Evolutionary conservation across 2,329 filamentous ascomycete species (phyloP).

Genomic region (Ascosphaera apis): DNA sequence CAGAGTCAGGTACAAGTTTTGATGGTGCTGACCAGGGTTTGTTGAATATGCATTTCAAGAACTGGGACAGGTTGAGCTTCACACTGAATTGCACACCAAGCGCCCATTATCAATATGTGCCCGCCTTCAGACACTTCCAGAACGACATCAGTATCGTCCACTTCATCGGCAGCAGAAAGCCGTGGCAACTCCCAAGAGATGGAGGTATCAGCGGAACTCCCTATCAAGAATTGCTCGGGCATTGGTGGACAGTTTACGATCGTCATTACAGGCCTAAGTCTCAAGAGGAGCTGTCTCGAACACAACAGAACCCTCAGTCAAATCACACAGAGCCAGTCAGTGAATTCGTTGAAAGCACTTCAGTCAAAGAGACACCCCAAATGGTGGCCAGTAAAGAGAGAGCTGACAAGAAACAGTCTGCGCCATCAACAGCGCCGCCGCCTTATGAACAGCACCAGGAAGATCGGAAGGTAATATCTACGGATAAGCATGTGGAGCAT

Average conservation of each 20-base stretch:
- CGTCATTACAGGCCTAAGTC: constrained; percentile 42
- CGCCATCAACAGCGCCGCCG: background rate
- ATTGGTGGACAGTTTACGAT: constrained; percentile 93
- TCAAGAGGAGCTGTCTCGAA: constrained; percentile 1
- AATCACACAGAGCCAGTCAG: background rate
- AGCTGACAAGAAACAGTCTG: background rate
- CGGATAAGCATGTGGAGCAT: background rate
- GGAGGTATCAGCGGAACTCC: constrained; percentile 15
- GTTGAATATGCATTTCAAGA: constrained; percentile 79
- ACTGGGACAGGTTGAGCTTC: constrained; percentile 75
- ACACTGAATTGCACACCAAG: constrained; percentile 94
- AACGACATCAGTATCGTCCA: constrained; percentile 75
- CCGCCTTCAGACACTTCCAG: constrained; percentile 83
- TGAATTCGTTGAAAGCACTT: background rate
- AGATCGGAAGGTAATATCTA: background rate
- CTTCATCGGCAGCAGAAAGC: constrained; percentile 82
- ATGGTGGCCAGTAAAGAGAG: background rate
- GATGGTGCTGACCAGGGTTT: constrained; percentile 93
- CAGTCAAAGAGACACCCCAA: too few species aligned
- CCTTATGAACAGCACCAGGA: background rate
- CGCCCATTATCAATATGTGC: constrained; percentile 90
- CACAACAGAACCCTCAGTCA: background rate
- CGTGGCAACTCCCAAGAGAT: constrained; percentile 45
- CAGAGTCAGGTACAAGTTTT: constrained; percentile 72
- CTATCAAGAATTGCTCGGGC: constrained; percentile 62